phyloP scores from a whole-genome alignment of 2,329 filamentous ascomycete species.

The Graphilbum fragrans region DNA sequence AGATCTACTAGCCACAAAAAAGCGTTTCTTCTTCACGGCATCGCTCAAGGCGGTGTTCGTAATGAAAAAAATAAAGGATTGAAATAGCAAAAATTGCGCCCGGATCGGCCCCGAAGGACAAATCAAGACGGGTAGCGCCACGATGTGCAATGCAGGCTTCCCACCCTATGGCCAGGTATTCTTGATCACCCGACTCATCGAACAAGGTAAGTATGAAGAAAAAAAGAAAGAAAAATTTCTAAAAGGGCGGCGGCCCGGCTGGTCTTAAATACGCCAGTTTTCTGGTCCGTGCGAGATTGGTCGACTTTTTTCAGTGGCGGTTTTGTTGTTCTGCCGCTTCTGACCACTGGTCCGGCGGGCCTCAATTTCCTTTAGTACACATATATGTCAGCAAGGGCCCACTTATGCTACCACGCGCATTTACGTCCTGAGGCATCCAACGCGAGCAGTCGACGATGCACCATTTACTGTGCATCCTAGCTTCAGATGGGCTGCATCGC shows the following conservation, averaged over 20 bases:
- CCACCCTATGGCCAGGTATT: conserved; percentile 15
- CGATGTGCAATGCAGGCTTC: conserved; percentile 15
- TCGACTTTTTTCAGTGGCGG: neutral
- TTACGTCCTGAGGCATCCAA: no score
- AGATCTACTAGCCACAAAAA: no score
- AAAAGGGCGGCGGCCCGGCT: conserved; percentile 3
- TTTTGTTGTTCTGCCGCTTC: neutral
- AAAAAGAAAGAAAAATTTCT: conserved; percentile 6
- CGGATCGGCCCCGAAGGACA: neutral
- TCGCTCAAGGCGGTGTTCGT: conserved; percentile 7
- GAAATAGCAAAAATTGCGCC: neutral
- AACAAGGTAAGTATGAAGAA: conserved; percentile 15
- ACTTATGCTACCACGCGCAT: no score
- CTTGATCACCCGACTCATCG: conserved; percentile 15
- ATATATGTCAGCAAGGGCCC: no score
- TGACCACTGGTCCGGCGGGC: no score
- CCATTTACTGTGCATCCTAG: no score
- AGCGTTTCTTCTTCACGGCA: conserved; percentile 9
- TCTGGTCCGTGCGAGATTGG: conserved; percentile 9
- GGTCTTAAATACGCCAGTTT: conserved; percentile 1
- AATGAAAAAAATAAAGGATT: conserved; percentile 12
- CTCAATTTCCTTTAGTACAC: no score
- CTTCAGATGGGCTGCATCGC: no score
- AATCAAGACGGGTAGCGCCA: conserved; percentile 11
- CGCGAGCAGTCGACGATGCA: no score